Percentiles rank a stretch among this genome's conserved stretches.
Evolutionary conservation across 352 stramenopile species (phyloP).

Genomic region (Pythium periplocum): DNA sequence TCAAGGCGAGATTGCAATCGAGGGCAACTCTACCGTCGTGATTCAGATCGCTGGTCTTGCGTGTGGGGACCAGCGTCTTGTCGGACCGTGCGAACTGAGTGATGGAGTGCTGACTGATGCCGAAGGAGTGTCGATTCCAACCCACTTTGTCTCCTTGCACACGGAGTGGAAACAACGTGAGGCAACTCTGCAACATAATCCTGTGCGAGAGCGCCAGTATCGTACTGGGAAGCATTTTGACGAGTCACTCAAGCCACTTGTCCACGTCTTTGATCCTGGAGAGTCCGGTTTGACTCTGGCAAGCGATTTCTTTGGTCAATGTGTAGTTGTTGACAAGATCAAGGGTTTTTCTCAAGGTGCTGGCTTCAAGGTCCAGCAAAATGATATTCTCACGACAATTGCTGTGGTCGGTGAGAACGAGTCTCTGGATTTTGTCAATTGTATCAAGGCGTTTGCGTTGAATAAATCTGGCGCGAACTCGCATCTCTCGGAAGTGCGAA

Average conservation of each 20-base stretch:
- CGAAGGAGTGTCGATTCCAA: constrained; percentile 3
- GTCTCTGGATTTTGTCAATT: constrained; percentile 31
- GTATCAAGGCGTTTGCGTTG: constrained; percentile 44
- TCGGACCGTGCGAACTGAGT: constrained; percentile 41
- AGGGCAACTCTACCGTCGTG: constrained; percentile 23
- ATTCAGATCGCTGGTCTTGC: constrained; percentile 28
- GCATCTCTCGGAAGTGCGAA: constrained; percentile 28
- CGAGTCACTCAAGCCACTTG: constrained; percentile 25
- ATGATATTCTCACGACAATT: constrained; percentile 45
- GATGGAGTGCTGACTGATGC: constrained; percentile 9
- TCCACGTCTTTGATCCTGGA: constrained; percentile 24
- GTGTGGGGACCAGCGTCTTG: constrained; percentile 21
- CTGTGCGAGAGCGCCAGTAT: constrained; percentile 18
- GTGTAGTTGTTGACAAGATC: constrained; percentile 34
- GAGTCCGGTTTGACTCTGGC: constrained; percentile 36
- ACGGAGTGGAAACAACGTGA: constrained; percentile 36
- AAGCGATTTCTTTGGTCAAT: constrained; percentile 57
- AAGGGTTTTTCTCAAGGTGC: constrained; percentile 22
- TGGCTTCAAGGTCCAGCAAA: constrained; percentile 9
- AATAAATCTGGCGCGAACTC: constrained; percentile 18
- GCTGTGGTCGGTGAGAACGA: constrained; percentile 24
- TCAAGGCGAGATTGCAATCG: constrained; percentile 28
- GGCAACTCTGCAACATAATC: constrained; percentile 20
- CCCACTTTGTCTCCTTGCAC: constrained; percentile 25
- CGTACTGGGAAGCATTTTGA: constrained; percentile 27